Evolutionary conservation across 2,329 filamentous ascomycete species (phyloP), one percentile per base, ranked within the genome.

Genomic region (Diaporthe caulivora): DNA sequence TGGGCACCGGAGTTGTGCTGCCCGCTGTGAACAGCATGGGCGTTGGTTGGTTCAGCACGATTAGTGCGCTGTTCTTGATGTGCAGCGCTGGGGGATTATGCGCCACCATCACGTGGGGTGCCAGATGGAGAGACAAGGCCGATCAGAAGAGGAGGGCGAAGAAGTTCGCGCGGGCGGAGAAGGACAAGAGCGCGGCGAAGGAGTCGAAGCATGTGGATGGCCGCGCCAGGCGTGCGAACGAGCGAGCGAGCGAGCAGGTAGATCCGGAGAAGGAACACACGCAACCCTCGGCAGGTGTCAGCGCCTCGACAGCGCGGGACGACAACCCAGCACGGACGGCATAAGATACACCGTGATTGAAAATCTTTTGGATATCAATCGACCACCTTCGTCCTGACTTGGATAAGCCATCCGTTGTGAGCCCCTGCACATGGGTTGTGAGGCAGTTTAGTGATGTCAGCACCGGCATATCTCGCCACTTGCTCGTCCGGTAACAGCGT

Each of bases 1-100:
- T 90, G 6, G 93, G 90, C 0, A 93, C 91, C 3, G 94, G 92
- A 0, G 89, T 91, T 1, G 93, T 93, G 71, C 84, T 97, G 72
- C 94, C 94, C 0, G 92, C 92, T 1, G 88, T 95, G n/a, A 85
- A 95, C 74, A 84, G 82, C 40, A 92, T 97, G 71, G 94, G 94
- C 4, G 91, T 96, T 0, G 94, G 94, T 0, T 95, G 93, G 93
- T 95, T 95, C 80, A 92, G 88, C 58, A 95, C 93, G 1, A 92
- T 95, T 72, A 90, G 87, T 64, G 88, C 91, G 0, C 71, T 82
- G 0, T 92, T 93, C 74, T 78, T 93, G 64, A 79, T 89, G 1
- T 76, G 82, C 3, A 82, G 84, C 21, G 84, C 89, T 0, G 77
- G 79, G 0, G 83, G 82, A 10, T 83, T 88, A 0, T 87, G 85